phyloP scores from a whole-genome alignment of 805 yeast species.

The Maudiozyma bulderi region DNA sequence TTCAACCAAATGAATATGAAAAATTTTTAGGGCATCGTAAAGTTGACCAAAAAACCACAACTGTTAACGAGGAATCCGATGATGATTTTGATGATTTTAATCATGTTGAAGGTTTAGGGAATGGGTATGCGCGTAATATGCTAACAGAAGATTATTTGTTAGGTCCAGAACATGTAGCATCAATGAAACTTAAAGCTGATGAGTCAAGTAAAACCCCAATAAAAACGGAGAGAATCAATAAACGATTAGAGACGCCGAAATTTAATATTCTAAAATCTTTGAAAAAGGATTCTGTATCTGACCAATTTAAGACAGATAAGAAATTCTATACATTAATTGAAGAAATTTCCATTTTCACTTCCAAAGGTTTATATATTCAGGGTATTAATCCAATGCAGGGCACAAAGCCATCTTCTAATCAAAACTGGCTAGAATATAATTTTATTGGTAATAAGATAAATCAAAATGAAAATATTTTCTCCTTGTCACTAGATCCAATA shows the following conservation, averaged over 20 bases:
- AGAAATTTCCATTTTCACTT: slow-evolving; percentile 19
- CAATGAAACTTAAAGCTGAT: background rate
- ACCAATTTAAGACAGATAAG: slow-evolving; percentile 15
- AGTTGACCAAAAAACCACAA: background rate
- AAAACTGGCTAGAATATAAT: slow-evolving; percentile 25
- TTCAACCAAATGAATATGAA: slow-evolving; percentile 24
- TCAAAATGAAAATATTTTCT: slow-evolving; percentile 21
- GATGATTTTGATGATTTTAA: slow-evolving; percentile 21
- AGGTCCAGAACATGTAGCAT: slow-evolving; percentile 12
- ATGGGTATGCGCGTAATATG: slow-evolving; percentile 25
- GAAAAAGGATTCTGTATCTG: slow-evolving; percentile 14
- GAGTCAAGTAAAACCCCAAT: background rate
- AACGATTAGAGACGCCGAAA: slow-evolving; percentile 16
- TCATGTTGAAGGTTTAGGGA: slow-evolving; percentile 27
- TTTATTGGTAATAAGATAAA: slow-evolving; percentile 20
- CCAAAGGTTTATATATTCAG: slow-evolving; percentile 21
- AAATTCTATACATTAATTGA: slow-evolving; percentile 18
- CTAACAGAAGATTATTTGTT: slow-evolving; percentile 24
- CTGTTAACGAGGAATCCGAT: slow-evolving; percentile 1
- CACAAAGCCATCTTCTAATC: slow-evolving; percentile 22
- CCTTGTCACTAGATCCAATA: slow-evolving; percentile 23
- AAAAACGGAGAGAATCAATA: slow-evolving; percentile 8
- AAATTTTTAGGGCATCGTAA: slow-evolving; percentile 13
- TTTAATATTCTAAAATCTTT: slow-evolving; percentile 23
- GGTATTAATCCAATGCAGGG: slow-evolving; percentile 24